These are phyloP conservation scores for Nidularia pulvinata DNA, from an alignment of 768 basidiomycete species.

Conservation along the genomic window DNA sequence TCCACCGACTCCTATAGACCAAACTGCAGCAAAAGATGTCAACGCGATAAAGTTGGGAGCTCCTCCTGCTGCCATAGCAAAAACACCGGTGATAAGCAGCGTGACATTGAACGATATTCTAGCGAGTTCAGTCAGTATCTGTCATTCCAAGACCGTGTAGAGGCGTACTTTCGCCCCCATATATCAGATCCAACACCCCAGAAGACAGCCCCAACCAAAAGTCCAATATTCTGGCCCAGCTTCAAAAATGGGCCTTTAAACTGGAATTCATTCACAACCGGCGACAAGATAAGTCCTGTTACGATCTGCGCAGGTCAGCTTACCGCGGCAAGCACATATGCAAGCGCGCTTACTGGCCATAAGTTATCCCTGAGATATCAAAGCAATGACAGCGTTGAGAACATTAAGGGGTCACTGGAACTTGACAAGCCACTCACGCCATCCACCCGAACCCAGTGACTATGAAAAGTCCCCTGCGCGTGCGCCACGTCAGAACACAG, in stretches of 20 bases:
- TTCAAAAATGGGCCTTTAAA: slow-evolving; percentile 63
- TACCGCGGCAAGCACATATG: neutral
- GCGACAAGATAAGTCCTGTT: slow-evolving; percentile 50
- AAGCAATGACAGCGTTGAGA: neutral
- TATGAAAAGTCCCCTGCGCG: slow-evolving; percentile 18
- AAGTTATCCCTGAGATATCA: slow-evolving; percentile 17
- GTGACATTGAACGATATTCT: slow-evolving; percentile 73
- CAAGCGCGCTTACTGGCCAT: slow-evolving; percentile 17
- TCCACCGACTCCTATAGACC: slow-evolving; percentile 72
- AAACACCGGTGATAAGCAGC: slow-evolving; percentile 63
- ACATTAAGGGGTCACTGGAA: too few relatives aligned
- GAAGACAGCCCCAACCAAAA: slow-evolving; percentile 67
- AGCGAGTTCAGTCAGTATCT: slow-evolving; percentile 1
- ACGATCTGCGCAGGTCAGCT: slow-evolving; percentile 14
- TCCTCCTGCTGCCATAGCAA: slow-evolving; percentile 61
- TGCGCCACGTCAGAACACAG: neutral
- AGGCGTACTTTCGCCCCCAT: slow-evolving; percentile 62
- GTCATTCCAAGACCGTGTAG: slow-evolving; percentile 1
- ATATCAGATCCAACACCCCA: slow-evolving; percentile 72
- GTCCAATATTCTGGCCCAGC: slow-evolving; percentile 70
- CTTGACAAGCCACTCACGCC: slow-evolving; percentile 12
- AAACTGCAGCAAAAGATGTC: slow-evolving; percentile 49
- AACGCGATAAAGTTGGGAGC: slow-evolving; percentile 51
- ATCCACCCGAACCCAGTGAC: slow-evolving; percentile 28
- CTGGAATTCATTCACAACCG: slow-evolving; percentile 65